Percentiles rank a stretch among this genome's conserved stretches.
These are phyloP conservation scores for Sordaria brevicollis DNA, from an alignment of 495 filamentous ascomycete genomes.

Conservation along the genomic window DNA sequence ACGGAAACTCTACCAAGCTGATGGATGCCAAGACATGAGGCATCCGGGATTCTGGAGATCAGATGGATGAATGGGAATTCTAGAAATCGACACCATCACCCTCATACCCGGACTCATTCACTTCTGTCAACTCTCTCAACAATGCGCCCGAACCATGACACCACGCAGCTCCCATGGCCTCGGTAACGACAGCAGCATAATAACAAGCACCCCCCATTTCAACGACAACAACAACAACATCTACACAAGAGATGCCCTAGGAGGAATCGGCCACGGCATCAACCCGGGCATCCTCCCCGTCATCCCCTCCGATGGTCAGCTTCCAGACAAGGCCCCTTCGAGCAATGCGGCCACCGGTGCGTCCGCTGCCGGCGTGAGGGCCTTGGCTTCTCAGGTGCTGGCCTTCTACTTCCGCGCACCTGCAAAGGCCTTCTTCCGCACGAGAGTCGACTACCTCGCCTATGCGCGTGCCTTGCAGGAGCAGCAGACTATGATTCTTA, in stretches of 20 bases:
- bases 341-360: slow-evolving; percentile 64
- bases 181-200: slow-evolving; percentile 3
- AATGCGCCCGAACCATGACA: slow-evolving; percentile 13
- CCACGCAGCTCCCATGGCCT: slow-evolving; percentile 10
- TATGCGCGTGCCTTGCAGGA: slow-evolving; percentile 36
- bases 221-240: neutral
- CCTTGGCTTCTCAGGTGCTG: slow-evolving; percentile 65
- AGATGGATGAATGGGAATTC: neutral
- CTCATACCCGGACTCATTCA: neutral
- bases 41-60: neutral
- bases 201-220: no score
- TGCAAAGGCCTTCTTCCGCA: slow-evolving; percentile 81
- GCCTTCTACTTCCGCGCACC: slow-evolving; percentile 87
- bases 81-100: neutral
- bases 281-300: slow-evolving; percentile 28
- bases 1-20: neutral
- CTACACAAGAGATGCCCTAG: neutral
- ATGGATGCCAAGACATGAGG: neutral
- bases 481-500: slow-evolving; percentile 11
- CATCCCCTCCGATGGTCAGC: slow-evolving; percentile 20
- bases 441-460: slow-evolving; percentile 67
- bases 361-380: slow-evolving; percentile 70
- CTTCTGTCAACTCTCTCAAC: neutral
- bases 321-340: slow-evolving; percentile 35
- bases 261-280: slow-evolving; percentile 4